Evolutionary conservation across 2,329 filamentous ascomycete species (phyloP).

Genomic region (Scedosporium dehoogii): DNA sequence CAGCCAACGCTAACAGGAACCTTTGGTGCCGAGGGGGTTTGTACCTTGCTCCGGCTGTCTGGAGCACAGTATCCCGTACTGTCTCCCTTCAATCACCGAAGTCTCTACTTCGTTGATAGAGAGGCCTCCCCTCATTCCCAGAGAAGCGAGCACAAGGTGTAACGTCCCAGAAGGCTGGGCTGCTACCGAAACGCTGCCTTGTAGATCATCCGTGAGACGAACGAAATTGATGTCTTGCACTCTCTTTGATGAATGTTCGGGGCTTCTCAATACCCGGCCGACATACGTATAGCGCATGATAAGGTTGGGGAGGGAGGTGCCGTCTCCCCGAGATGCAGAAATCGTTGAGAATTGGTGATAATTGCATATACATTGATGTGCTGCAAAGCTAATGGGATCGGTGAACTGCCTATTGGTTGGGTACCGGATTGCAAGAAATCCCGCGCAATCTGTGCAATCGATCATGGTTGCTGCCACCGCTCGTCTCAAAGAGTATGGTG

Average conservation of each 20-base stretch:
- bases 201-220: neutral
- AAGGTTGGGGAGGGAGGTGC: no score
- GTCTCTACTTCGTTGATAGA: neutral
- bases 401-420: neutral
- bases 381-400: neutral
- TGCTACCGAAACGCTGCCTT: neutral
- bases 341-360: no score
- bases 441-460: neutral
- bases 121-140: neutral
- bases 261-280: neutral
- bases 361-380: neutral
- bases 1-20: neutral
- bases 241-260: neutral
- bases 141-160: neutral
- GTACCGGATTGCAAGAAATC: neutral
- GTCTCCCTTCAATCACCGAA: neutral
- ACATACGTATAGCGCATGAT: no score
- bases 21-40: slow-evolving; percentile 1
- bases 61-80: neutral
- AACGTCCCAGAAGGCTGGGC: neutral
- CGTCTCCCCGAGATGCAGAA: no score
- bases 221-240: neutral
- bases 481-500: no score
- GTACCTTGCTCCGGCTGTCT: neutral
- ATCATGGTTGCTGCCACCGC: no score